These are phyloP conservation scores for Sclerospora graminicola DNA, from an alignment of 352 stramenopile species.

Conservation along the genomic window DNA sequence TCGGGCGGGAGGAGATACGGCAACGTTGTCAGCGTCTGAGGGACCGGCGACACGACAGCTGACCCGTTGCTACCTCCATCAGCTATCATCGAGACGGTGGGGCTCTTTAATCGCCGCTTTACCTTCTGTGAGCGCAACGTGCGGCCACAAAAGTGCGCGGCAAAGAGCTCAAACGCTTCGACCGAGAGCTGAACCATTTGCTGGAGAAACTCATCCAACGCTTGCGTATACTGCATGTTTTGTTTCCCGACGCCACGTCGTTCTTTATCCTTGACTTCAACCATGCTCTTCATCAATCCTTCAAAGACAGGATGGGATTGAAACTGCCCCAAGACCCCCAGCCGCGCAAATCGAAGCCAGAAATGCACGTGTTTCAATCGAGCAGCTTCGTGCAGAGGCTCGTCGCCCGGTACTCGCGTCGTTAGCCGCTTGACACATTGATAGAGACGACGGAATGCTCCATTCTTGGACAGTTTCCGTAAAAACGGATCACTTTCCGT, in stretches of 20 bases:
- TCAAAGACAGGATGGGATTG: constrained; percentile 64
- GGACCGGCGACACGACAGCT: neutral
- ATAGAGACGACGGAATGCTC: constrained; percentile 54
- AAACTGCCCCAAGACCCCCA: constrained; percentile 68
- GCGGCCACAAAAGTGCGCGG: constrained; percentile 58
- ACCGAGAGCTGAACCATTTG: constrained; percentile 47
- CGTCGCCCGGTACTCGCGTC: neutral
- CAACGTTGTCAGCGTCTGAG: constrained; percentile 7
- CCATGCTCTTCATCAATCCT: constrained; percentile 68
- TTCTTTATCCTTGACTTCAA: constrained; percentile 76
- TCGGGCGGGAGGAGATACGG: constrained; percentile 34
- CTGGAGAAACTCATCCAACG: constrained; percentile 69
- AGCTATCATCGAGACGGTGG: neutral
- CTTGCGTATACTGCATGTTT: constrained; percentile 72
- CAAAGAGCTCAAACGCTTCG: constrained; percentile 72
- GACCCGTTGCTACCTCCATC: constrained; percentile 6
- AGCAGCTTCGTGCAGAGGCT: constrained; percentile 6
- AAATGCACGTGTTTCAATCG: constrained; percentile 40
- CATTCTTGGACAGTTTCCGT: constrained; percentile 70
- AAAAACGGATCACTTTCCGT: constrained; percentile 72
- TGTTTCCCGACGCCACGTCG: constrained; percentile 73
- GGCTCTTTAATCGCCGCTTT: constrained; percentile 30
- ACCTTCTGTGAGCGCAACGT: constrained; percentile 66
- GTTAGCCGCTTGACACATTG: constrained; percentile 39
- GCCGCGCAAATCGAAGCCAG: constrained; percentile 60